Conservation (phyloP, 1,284 basidiomycete species). For the Moniliella sp. region DNA sequence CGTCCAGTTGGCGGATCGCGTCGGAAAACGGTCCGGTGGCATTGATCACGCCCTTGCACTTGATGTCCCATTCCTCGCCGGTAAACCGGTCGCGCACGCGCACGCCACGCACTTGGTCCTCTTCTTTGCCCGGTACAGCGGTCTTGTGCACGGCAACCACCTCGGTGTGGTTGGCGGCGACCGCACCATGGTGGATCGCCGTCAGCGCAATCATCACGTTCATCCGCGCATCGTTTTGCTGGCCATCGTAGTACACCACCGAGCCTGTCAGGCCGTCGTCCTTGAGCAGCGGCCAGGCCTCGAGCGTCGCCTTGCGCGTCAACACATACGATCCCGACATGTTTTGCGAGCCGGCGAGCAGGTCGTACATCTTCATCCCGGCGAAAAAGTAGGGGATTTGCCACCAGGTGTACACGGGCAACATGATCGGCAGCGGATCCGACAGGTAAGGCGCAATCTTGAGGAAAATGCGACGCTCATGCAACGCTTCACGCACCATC, state of each 20-base stretch:
- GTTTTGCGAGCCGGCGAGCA: constrained; percentile 83
- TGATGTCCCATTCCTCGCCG: constrained; percentile 59
- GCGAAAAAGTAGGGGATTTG: constrained; percentile 87
- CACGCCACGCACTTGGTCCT: constrained; percentile 57
- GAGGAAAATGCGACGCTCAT: constrained; percentile 77
- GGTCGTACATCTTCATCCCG: constrained; percentile 87
- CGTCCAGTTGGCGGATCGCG: constrained; percentile 61
- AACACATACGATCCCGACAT: constrained; percentile 90
- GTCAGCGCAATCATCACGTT: constrained; percentile 71
- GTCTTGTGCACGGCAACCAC: constrained; percentile 58
- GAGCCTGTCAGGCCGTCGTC: constrained; percentile 75
- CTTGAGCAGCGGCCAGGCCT: constrained; percentile 90
- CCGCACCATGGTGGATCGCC: constrained; percentile 75
- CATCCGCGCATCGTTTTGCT: constrained; percentile 96
- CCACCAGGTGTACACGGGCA: constrained; percentile 74
- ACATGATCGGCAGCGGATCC: constrained; percentile 76
- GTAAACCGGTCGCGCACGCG: constrained; percentile 61
- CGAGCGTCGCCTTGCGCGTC: constrained; percentile 63
- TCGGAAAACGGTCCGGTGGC: constrained; percentile 89
- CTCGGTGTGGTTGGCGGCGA: constrained; percentile 71
- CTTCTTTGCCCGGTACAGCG: constrained; percentile 37
- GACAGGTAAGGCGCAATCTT: constrained; percentile 86
- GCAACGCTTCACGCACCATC: constrained; percentile 75
- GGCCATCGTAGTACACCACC: constrained; percentile 89
- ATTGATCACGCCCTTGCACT: constrained; percentile 78